Conservation (phyloP, 306 rosid species). For the Vachellia pachyceras region DNA sequence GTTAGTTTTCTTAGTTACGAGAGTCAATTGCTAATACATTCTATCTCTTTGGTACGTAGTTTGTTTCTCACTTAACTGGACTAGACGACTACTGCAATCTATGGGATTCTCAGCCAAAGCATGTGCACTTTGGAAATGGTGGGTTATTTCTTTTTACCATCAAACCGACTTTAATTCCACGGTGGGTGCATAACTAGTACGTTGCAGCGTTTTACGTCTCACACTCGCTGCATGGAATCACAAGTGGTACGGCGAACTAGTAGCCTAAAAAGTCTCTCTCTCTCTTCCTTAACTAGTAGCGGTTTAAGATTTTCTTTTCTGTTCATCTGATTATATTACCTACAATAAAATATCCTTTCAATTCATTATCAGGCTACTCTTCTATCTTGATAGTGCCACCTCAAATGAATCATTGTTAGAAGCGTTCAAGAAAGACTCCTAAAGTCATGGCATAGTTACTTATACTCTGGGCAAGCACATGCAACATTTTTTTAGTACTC, state of each 20-base stretch:
- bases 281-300: neutral
- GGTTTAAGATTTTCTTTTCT: constrained; percentile 6
- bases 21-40: neutral
- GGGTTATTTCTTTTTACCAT: constrained; percentile 6
- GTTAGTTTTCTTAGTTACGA: neutral
- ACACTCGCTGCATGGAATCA: constrained; percentile 11
- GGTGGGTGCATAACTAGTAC: constrained; percentile 20
- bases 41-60: neutral
- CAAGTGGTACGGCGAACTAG: neutral
- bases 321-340: constrained; percentile 25
- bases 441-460: too few relatives aligned
- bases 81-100: neutral
- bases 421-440: too few relatives aligned
- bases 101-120: constrained; percentile 19
- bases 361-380: neutral
- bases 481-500: too few relatives aligned
- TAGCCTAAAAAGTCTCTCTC: neutral
- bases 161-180: constrained; percentile 31
- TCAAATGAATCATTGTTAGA: neutral
- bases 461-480: too few relatives aligned
- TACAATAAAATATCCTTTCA: constrained; percentile 26
- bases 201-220: constrained; percentile 7
- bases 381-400: neutral
- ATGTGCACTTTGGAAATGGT: constrained; percentile 21
- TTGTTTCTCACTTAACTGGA: neutral